phyloP scores from a whole-genome alignment of 805 yeast genomes.

The Candida tibetensis region DNA sequence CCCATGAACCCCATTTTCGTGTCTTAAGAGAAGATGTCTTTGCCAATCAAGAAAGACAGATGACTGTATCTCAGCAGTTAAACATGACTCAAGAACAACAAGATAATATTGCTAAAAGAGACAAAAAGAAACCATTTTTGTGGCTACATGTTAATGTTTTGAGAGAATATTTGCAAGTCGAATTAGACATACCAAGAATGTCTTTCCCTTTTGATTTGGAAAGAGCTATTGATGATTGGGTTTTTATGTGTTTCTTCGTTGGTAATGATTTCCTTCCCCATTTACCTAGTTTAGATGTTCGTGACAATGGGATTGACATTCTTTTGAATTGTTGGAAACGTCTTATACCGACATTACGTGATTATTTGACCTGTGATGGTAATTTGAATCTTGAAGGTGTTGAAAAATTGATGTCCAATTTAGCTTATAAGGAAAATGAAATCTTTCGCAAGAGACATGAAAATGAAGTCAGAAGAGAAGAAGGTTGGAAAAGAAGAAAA shows the following conservation, averaged over 20 bases:
- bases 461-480: constrained; percentile 66
- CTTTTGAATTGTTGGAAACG: constrained; percentile 82
- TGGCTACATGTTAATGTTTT: constrained; percentile 90
- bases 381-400: constrained; percentile 71
- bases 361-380: constrained; percentile 91
- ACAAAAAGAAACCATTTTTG: constrained; percentile 75
- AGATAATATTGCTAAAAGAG: constrained; percentile 38
- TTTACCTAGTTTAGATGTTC: constrained; percentile 87
- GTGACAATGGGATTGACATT: constrained; percentile 89
- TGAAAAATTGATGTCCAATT: constrained; percentile 59
- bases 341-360: constrained; percentile 59
- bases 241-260: constrained; percentile 95
- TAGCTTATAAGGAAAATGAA: constrained; percentile 73
- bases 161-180: constrained; percentile 84
- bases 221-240: constrained; percentile 98
- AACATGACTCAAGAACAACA: constrained; percentile 61
- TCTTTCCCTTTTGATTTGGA: constrained; percentile 83
- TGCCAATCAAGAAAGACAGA: constrained; percentile 60
- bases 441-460: constrained; percentile 71
- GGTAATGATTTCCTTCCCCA: constrained; percentile 99
- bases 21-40: constrained; percentile 95
- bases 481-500: constrained; percentile 58
- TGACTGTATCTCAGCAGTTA: constrained; percentile 48
- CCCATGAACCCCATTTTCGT: constrained; percentile 96
- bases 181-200: constrained; percentile 65